Evolutionary conservation across 2,329 filamentous ascomycete species (phyloP).

Genomic region (Elsinoe fawcettii): DNA sequence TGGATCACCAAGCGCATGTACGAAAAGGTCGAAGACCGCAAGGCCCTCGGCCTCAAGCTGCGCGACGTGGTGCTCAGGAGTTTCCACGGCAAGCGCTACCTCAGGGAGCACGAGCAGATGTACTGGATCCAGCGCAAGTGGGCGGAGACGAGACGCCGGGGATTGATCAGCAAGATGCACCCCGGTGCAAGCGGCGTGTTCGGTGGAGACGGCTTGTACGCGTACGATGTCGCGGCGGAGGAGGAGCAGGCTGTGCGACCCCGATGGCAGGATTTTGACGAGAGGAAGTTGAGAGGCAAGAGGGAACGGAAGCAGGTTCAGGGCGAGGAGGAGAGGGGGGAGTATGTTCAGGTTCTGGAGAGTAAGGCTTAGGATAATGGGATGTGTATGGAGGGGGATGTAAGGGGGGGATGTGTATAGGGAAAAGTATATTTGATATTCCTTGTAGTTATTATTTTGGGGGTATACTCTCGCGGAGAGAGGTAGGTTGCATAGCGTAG

Average conservation of each 20-base stretch:
- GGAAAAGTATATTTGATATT: neutral
- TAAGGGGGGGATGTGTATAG: neutral
- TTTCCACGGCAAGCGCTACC: constrained; percentile 52
- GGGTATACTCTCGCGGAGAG: neutral
- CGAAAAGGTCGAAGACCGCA: constrained; percentile 48
- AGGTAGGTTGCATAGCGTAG: neutral
- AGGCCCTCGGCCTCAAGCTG: constrained; percentile 51
- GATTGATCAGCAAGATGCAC: constrained; percentile 11
- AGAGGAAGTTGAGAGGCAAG: neutral
- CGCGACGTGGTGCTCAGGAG: constrained; percentile 52
- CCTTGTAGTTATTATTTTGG: neutral
- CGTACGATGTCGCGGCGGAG: constrained; percentile 18
- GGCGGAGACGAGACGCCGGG: constrained; percentile 16
- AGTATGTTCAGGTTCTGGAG: constrained; percentile 3
- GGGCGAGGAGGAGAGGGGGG: constrained; percentile 1
- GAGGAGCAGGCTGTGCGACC: constrained; percentile 15
- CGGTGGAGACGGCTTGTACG: constrained; percentile 15
- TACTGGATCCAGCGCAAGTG: constrained; percentile 22
- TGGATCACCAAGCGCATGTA: constrained; percentile 52
- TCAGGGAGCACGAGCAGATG: constrained; percentile 36
- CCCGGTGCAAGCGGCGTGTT: constrained; percentile 14
- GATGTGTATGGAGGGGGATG: too few species aligned
- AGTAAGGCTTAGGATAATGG: neutral
- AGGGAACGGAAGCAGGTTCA: constrained; percentile 5
- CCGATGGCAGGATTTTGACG: constrained; percentile 19